Evolutionary conservation across 1,284 basidiomycete genomes (phyloP), one percentile per base, ranked within the genome.

Genomic region (Irpex lacteus): DNA sequence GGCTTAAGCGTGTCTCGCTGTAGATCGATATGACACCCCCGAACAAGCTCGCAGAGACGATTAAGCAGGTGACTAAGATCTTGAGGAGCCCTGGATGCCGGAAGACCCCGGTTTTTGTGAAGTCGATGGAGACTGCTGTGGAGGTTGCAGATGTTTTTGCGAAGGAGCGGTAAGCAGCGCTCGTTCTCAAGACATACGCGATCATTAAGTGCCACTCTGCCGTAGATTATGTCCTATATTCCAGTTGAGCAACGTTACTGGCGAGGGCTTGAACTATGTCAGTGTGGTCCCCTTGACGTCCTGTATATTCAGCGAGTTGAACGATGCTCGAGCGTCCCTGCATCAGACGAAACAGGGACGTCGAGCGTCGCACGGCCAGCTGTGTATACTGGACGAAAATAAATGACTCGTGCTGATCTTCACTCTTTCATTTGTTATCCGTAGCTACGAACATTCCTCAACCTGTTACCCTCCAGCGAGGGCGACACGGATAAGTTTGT

Each of bases 21-120:
- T 58, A 93, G 93, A 94, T 97, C 72, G 98, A 99, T 76, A 98
- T 98, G 97, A 98, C 96, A 0, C 97, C 97, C 1, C 84, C 90
- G 13, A 94, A 98, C 68, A 90, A 98, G 40, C 84, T 96, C 56
- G 88, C 89, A 49, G 91, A 97, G 74, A 98, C 97, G 0, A 82
- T 95, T 63, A 94, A 93, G 73, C 96, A 98, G 79, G 90, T 98
- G 1, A 85, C 88, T 36, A 98, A 98, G 80, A 95, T 98, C 40
- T 79, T 99, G 64, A 92, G 88, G 75, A 96, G 93, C 70, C 97
- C 96, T 6, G 97, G 97, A 5, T 98, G 97, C 79, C 81, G 91
- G 57, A 94, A 92, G 77, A 84, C 79, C 1, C 91, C 91, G 0
- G 89, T 93, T 3, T 92, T 93, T 69, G 88, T 93, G 8, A 86